Conservation (phyloP, 768 basidiomycete genomes). For the Pulveroboletus sp. region DNA sequence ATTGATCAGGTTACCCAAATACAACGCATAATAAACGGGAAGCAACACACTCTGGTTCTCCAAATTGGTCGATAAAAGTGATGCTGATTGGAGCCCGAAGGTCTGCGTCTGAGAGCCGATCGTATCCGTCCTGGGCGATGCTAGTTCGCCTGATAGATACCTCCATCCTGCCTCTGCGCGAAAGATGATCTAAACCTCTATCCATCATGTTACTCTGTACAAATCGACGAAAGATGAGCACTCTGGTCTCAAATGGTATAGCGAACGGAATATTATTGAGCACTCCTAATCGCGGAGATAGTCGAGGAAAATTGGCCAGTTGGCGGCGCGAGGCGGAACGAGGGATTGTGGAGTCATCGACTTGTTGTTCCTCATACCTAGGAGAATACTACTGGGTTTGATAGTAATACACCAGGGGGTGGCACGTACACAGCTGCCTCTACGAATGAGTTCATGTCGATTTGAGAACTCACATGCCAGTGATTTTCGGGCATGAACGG, state of each 20-base stretch:
- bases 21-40: neutral
- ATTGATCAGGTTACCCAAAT: constrained; percentile 1
- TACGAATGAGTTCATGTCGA: constrained; percentile 69
- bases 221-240: constrained; percentile 84
- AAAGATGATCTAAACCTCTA: constrained; percentile 14
- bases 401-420: neutral
- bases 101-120: constrained; percentile 69
- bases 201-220: constrained; percentile 55
- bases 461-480: constrained; percentile 67
- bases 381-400: neutral
- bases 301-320: constrained; percentile 54
- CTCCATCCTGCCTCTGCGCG: constrained; percentile 20
- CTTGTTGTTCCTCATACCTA: constrained; percentile 64
- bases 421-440: constrained; percentile 76
- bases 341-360: constrained; percentile 26
- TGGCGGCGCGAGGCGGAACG: constrained; percentile 58
- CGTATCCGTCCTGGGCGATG: constrained; percentile 90
- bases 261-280: constrained; percentile 96
- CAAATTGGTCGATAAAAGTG: constrained; percentile 88
- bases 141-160: constrained; percentile 51
- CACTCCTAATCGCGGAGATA: constrained; percentile 73
- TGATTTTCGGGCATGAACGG: constrained; percentile 80
- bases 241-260: constrained; percentile 88
- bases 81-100: constrained; percentile 84
- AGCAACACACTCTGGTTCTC: constrained; percentile 68